phyloP scores from a whole-genome alignment of 192 early-diverging fungal genomes.

The Coemansia guatemalensis region DNA sequence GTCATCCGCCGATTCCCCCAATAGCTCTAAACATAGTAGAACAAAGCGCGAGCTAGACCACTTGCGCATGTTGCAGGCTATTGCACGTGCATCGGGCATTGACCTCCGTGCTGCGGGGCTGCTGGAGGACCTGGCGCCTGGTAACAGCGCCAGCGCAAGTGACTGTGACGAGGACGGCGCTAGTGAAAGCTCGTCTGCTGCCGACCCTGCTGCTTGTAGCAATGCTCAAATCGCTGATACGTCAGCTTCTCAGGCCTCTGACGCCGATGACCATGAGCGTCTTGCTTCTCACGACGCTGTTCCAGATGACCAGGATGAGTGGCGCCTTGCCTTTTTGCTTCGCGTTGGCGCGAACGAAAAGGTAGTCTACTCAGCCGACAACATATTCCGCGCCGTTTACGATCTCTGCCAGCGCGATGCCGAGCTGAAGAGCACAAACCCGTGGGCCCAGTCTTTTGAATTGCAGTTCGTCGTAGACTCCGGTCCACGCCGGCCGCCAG shows the following conservation, averaged over 20 bases:
- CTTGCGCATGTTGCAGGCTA: conserved; percentile 38
- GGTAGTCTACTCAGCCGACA: conserved; percentile 15
- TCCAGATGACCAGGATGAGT: conserved; percentile 6
- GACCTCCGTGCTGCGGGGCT: conserved; percentile 31
- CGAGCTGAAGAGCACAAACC: conserved; percentile 10
- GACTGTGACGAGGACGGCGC: background rate
- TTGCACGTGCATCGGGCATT: conserved; percentile 42
- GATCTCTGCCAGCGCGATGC: conserved; percentile 19
- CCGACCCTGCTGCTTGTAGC: background rate
- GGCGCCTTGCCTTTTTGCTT: conserved; percentile 23
- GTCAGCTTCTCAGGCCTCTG: background rate
- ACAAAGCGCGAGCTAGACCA: conserved; percentile 12
- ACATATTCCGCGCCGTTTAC: conserved; percentile 23
- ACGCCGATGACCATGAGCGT: background rate
- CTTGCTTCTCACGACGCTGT: background rate
- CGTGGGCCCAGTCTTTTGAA: conserved; percentile 27
- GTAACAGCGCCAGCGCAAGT: background rate
- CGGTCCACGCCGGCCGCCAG: conserved; percentile 2
- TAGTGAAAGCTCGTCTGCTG: conserved; percentile 1
- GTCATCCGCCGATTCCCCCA: conserved; percentile 2
- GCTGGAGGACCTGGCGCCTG: conserved; percentile 19
- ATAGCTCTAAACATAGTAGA: background rate
- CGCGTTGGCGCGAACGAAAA: conserved; percentile 16
- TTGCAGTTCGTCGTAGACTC: conserved; percentile 26
- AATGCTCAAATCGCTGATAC: background rate